phyloP scores from a whole-genome alignment of 495 filamentous ascomycete genomes.

The Daldinia concentrica region DNA sequence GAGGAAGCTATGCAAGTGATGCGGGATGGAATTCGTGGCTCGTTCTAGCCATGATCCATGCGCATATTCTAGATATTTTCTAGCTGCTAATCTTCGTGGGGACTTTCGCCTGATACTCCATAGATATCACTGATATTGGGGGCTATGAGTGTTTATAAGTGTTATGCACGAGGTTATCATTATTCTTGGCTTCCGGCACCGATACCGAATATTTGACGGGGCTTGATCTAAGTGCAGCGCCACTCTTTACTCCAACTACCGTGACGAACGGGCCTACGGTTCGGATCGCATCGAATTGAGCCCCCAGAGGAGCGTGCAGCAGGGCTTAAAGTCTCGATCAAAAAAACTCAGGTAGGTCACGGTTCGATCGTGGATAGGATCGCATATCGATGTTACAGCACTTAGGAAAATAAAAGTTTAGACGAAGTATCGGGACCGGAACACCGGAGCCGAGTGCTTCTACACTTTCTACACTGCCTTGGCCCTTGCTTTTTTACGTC shows the following conservation, averaged over 20 bases:
- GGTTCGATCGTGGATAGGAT: constrained; percentile 7
- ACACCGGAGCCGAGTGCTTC: constrained; percentile 11
- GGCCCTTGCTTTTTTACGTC: constrained; percentile 3
- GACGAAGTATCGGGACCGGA: constrained; percentile 28
- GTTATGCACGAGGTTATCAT: background rate
- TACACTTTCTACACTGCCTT: constrained; percentile 11
- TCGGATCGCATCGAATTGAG: constrained; percentile 8
- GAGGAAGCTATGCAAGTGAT: constrained; percentile 2
- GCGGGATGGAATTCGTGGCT: background rate
- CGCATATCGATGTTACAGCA: constrained; percentile 3
- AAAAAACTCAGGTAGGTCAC: background rate
- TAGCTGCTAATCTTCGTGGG: background rate
- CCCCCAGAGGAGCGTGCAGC: background rate
- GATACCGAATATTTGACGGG: constrained; percentile 10
- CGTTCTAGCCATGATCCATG: background rate
- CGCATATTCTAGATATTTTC: background rate
- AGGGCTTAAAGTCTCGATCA: constrained; percentile 5
- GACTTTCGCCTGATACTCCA: background rate
- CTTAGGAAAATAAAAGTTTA: background rate
- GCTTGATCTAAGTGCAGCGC: background rate
- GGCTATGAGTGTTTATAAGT: background rate
- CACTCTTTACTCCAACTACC: background rate
- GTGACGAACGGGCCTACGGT: background rate
- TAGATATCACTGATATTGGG: background rate
- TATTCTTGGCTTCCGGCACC: constrained; percentile 10